Evolutionary conservation across 768 basidiomycete genomes (phyloP).

Genomic region (Boletus vinaceobasis): DNA sequence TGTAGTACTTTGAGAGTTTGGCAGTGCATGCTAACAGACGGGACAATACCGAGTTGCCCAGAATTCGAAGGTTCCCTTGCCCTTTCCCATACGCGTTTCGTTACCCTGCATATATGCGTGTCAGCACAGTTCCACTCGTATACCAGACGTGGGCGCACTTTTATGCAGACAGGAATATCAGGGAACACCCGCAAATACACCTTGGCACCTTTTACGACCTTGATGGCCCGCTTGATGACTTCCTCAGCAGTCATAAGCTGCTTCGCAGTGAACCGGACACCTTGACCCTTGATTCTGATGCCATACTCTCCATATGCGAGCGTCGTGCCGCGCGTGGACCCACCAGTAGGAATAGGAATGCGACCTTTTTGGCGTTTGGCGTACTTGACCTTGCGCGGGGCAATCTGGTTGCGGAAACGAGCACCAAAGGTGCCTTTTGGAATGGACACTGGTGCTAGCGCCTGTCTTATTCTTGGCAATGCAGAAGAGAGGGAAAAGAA

Average conservation of each 20-base stretch:
- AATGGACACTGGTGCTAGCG: slow-evolving; percentile 5
- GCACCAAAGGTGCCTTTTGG: slow-evolving; percentile 20
- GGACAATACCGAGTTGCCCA: slow-evolving; percentile 84
- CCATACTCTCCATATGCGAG: slow-evolving; percentile 92
- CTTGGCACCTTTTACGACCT: slow-evolving; percentile 83
- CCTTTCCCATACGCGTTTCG: slow-evolving; percentile 99
- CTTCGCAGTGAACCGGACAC: slow-evolving; percentile 80
- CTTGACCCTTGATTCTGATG: slow-evolving; percentile 80
- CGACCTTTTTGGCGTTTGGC: slow-evolving; percentile 89
- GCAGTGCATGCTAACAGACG: background rate
- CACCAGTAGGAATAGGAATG: slow-evolving; percentile 81
- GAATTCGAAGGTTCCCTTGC: slow-evolving; percentile 95
- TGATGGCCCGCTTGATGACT: slow-evolving; percentile 85
- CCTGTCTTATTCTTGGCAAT: slow-evolving; percentile 14
- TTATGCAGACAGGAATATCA: slow-evolving; percentile 95
- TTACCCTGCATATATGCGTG: slow-evolving; percentile 61
- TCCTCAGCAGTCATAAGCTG: slow-evolving; percentile 86
- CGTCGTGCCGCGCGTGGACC: slow-evolving; percentile 90
- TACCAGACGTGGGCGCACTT: slow-evolving; percentile 47
- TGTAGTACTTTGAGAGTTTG: slow-evolving; percentile 27
- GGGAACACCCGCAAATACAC: slow-evolving; percentile 90
- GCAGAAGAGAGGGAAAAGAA: slow-evolving; percentile 15
- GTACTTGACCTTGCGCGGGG: slow-evolving; percentile 80
- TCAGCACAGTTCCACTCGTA: background rate
- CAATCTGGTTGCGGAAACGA: slow-evolving; percentile 57